A percentile compares a stretch with the other conserved stretches of the same genome.
These are phyloP conservation scores for Lactarius psammicola DNA, from an alignment of 768 basidiomycete genomes.

Conservation along the genomic window DNA sequence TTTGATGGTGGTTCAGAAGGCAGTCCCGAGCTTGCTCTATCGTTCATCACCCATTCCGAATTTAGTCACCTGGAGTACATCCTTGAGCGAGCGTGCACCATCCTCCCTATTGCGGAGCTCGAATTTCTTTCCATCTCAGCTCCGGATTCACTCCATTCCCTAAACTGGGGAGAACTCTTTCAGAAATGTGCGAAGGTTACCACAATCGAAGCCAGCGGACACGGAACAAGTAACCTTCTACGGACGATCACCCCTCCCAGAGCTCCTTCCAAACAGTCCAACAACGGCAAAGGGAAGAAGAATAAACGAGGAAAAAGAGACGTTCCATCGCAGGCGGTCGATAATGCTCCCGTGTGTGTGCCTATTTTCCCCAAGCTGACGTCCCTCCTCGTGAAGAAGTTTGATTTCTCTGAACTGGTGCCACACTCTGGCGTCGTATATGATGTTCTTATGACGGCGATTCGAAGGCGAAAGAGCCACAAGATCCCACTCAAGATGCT, in stretches of 20 bases:
- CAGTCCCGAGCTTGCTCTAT: background rate
- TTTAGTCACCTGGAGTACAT: background rate
- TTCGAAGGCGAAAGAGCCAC: constrained; percentile 1
- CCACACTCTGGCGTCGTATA: background rate
- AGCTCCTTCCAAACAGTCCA: too few relatives aligned
- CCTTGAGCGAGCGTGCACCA: background rate
- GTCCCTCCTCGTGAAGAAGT: constrained; percentile 1
- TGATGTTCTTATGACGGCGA: background rate
- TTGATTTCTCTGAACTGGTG: background rate
- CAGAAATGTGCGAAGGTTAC: constrained; percentile 4
- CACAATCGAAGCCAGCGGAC: constrained; percentile 1
- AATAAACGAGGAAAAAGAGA: background rate
- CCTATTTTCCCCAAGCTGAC: constrained; percentile 14
- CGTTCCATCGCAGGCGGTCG: background rate
- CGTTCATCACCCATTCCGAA: background rate
- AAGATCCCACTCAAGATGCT: background rate
- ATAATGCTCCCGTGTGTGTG: too few relatives aligned
- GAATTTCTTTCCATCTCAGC: constrained; percentile 12
- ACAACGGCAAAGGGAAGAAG: background rate
- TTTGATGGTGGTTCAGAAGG: background rate
- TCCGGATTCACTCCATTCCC: background rate
- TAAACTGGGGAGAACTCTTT: constrained; percentile 10
- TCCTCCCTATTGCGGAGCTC: constrained; percentile 6
- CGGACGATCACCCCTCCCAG: constrained; percentile 7
- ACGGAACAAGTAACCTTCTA: constrained; percentile 2